phyloP scores from a whole-genome alignment of 495 filamentous ascomycete species.

The Podospora bellae-mahoneyi region DNA sequence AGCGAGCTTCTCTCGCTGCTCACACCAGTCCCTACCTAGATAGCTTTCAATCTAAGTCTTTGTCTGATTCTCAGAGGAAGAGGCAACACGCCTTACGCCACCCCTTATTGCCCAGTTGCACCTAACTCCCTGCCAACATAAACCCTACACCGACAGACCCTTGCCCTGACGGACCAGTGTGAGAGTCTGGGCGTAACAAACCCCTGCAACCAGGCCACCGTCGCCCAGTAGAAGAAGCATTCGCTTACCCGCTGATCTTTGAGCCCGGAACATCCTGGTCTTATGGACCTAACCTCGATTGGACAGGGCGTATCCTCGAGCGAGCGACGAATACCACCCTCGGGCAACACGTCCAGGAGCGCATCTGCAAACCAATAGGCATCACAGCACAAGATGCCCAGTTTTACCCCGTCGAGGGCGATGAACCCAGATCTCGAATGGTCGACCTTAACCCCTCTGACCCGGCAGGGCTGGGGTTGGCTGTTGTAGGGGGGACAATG shows the following conservation, averaged over 20 bases:
- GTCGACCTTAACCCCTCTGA: background rate
- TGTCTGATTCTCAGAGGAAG: too few relatives aligned
- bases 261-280: background rate
- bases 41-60: too few relatives aligned
- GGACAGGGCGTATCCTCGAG: background rate
- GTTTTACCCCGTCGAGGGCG: background rate
- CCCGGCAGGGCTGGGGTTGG: background rate
- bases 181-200: too few relatives aligned
- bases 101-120: too few relatives aligned
- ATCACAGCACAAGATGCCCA: background rate
- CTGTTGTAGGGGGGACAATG: background rate
- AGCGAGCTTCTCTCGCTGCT: too few relatives aligned
- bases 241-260: background rate
- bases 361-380: background rate
- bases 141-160: too few relatives aligned
- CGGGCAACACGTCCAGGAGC: background rate
- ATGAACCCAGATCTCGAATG: background rate
- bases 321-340: background rate
- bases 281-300: background rate
- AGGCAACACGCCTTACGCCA: too few relatives aligned
- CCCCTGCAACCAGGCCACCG: background rate
- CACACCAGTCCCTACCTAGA: too few relatives aligned
- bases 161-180: too few relatives aligned
- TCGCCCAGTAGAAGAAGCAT: background rate
- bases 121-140: too few relatives aligned